These are phyloP conservation scores for Diaporthe longicolla DNA, from an alignment of 2,329 filamentous ascomycete species.

Conservation along the genomic window DNA sequence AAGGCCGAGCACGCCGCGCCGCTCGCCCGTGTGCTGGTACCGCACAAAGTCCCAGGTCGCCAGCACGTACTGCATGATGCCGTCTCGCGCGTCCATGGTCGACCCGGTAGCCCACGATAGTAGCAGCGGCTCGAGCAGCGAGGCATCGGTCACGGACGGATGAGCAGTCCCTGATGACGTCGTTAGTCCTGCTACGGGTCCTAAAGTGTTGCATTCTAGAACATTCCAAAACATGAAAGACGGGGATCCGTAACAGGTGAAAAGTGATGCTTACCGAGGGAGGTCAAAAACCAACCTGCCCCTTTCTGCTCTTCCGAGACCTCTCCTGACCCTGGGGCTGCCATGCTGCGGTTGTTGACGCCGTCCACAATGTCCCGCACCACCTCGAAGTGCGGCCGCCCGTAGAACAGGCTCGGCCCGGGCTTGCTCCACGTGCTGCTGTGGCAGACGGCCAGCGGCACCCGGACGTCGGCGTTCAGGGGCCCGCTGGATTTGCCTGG, in stretches of 20 bases:
- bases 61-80: conserved; percentile 72
- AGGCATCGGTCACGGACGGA: conserved; percentile 76
- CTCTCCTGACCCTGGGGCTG: conserved; percentile 43
- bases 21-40: conserved; percentile 37
- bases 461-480: conserved; percentile 70
- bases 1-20: conserved; percentile 28
- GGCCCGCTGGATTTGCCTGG: conserved; percentile 75
- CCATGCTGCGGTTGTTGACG: conserved; percentile 51
- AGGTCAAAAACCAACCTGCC: conserved; percentile 68
- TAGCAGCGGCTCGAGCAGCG: conserved; percentile 73
- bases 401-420: conserved; percentile 69
- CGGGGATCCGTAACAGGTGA: too few species aligned
- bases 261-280: too few species aligned
- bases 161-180: conserved; percentile 73
- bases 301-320: neutral
- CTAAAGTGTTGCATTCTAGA: too few species aligned
- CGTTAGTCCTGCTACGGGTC: too few species aligned
- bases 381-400: conserved; percentile 74
- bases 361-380: conserved; percentile 69
- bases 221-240: too few species aligned
- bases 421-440: conserved; percentile 74
- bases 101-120: conserved; percentile 74
- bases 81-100: conserved; percentile 68
- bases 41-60: conserved; percentile 67
- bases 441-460: conserved; percentile 73